Evolutionary conservation across 352 stramenopile genomes (phyloP).

Genomic region (Pythium volutum): DNA sequence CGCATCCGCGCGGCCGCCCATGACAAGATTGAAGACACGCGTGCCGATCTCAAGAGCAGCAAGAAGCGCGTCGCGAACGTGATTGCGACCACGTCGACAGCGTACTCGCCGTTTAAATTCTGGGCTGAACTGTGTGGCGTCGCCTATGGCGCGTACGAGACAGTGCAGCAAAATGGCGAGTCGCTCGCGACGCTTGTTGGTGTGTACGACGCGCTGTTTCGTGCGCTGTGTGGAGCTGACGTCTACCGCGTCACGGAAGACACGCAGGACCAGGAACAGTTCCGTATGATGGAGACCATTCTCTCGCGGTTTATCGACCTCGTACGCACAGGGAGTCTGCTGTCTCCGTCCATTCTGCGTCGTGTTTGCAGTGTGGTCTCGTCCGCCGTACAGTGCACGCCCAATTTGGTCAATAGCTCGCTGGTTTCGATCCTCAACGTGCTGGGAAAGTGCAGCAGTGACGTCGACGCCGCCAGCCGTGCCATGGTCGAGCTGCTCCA

Average conservation of each 20-base stretch:
- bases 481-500: slow-evolving; percentile 57
- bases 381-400: slow-evolving; percentile 63
- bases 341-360: background rate
- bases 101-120: slow-evolving; percentile 84
- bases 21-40: slow-evolving; percentile 71
- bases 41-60: slow-evolving; percentile 65
- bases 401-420: slow-evolving; percentile 71
- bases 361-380: slow-evolving; percentile 50
- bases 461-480: slow-evolving; percentile 24
- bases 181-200: slow-evolving; percentile 33
- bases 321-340: slow-evolving; percentile 4
- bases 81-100: slow-evolving; percentile 69
- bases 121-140: slow-evolving; percentile 81
- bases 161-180: slow-evolving; percentile 12
- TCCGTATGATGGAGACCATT: slow-evolving; percentile 75
- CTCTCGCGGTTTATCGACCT: slow-evolving; percentile 48
- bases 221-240: slow-evolving; percentile 58
- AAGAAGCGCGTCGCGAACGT: slow-evolving; percentile 74
- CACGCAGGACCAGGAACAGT: slow-evolving; percentile 76
- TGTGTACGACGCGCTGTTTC: slow-evolving; percentile 63
- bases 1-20: slow-evolving; percentile 62
- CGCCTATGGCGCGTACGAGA: slow-evolving; percentile 41
- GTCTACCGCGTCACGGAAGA: slow-evolving; percentile 87
- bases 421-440: slow-evolving; percentile 61
- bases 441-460: slow-evolving; percentile 30